Percentiles rank a stretch among this genome's conserved stretches.
These are phyloP conservation scores for slime mould (Dictyostelium discoideum) DNA, from an alignment of 78 protist genomes.

Conservation along the genomic window DNA sequence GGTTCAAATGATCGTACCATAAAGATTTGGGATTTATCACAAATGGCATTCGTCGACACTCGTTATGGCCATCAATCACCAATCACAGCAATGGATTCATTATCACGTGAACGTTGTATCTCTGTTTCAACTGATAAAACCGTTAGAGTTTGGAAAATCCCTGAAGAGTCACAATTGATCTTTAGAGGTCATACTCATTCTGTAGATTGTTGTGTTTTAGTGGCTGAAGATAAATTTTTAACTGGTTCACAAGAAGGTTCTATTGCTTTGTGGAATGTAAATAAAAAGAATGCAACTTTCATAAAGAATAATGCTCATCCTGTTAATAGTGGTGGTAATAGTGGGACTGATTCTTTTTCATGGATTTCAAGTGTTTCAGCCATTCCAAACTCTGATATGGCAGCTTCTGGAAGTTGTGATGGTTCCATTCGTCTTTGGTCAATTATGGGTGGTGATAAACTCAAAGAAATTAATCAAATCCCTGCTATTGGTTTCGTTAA, in stretches of 20 bases:
- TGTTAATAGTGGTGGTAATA: not conserved
- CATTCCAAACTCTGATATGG: constrained; percentile 44
- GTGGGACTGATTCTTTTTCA: not conserved
- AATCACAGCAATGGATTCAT: constrained; percentile 80
- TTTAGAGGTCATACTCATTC: constrained; percentile 75
- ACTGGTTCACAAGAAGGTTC: constrained; percentile 82
- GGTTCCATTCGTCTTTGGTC: constrained; percentile 80
- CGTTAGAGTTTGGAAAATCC: constrained; percentile 89
- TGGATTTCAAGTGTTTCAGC: constrained; percentile 77
- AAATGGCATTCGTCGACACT: constrained; percentile 91
- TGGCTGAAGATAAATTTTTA: constrained; percentile 67
- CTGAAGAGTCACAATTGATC: constrained; percentile 90
- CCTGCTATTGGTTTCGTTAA: constrained; percentile 84
- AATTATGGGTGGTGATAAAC: constrained; percentile 8
- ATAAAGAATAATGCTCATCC: constrained; percentile 72
- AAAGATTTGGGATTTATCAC: constrained; percentile 89
- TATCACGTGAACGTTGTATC: constrained; percentile 65
- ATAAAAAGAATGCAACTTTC: constrained; percentile 31
- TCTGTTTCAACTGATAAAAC: constrained; percentile 81
- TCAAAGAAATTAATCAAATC: constrained; percentile 21
- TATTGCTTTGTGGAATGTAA: constrained; percentile 29
- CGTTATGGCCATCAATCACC: constrained; percentile 88
- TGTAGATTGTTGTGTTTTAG: constrained; percentile 46
- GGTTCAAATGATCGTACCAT: constrained; percentile 89
- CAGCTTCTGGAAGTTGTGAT: constrained; percentile 80